These are phyloP conservation scores for Cynanchum wilfordii DNA, from an alignment of 257 asterid species.

Conservation along the genomic window DNA sequence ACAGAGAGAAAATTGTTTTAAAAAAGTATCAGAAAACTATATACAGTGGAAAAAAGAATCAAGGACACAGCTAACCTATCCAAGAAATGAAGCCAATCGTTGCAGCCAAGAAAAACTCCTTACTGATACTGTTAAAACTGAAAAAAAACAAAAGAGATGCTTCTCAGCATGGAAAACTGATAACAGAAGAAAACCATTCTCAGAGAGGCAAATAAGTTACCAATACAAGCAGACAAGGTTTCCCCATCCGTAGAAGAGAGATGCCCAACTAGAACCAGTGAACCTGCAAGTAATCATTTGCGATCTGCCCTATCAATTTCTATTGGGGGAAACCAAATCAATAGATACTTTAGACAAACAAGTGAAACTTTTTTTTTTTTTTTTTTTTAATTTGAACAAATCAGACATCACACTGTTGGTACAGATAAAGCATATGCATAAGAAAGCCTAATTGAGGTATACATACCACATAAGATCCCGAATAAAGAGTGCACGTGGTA, in stretches of 20 bases:
- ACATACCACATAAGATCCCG: slow-evolving; percentile 94
- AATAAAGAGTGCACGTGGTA: slow-evolving; percentile 81
- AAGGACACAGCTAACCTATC: slow-evolving; percentile 50
- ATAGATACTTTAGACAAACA: neutral
- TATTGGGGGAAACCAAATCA: neutral
- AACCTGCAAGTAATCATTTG: slow-evolving; percentile 54
- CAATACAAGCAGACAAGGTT: slow-evolving; percentile 82
- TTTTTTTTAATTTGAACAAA: neutral
- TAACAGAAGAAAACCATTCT: neutral
- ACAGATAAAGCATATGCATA: slow-evolving; percentile 6
- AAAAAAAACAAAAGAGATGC: slow-evolving; percentile 12
- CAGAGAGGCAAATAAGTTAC: slow-evolving; percentile 30
- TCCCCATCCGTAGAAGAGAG: slow-evolving; percentile 90
- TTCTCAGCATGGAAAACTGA: neutral
- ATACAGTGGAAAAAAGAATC: neutral
- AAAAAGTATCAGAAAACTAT: too few species aligned
- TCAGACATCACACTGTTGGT: neutral
- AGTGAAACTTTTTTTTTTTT: too few species aligned
- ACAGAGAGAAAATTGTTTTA: too few species aligned
- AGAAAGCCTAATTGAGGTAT: neutral
- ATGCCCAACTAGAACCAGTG: slow-evolving; percentile 85
- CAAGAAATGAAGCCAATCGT: slow-evolving; percentile 57
- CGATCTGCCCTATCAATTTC: neutral
- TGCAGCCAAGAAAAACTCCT: slow-evolving; percentile 69
- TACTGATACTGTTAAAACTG: slow-evolving; percentile 68